phyloP scores from a whole-genome alignment of 306 rosid species.

The Vigna reflexopilosa region DNA sequence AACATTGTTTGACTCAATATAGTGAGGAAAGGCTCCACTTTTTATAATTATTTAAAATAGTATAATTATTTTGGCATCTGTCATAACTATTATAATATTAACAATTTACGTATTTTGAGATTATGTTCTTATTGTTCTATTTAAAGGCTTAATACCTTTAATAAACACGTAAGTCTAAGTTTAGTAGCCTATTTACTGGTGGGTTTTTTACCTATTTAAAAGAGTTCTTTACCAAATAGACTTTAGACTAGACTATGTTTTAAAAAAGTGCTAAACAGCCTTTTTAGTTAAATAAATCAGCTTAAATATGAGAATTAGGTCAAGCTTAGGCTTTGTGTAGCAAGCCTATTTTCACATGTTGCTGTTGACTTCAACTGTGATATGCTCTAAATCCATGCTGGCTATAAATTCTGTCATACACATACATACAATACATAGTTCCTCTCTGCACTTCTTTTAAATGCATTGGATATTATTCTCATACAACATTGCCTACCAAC shows the following conservation, averaged over 20 bases:
- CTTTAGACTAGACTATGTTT: too few species aligned
- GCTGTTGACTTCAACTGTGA: background rate
- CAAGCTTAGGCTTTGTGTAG: background rate
- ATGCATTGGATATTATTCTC: constrained; percentile 1
- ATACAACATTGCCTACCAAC: background rate
- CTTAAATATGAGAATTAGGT: background rate
- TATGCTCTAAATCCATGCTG: constrained; percentile 8
- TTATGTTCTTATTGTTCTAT: background rate
- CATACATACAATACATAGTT: background rate
- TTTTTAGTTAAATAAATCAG: background rate
- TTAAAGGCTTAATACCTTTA: background rate
- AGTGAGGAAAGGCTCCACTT: background rate
- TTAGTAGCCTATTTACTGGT: background rate
- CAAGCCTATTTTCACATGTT: background rate
- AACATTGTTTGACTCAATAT: background rate
- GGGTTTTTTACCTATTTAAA: too few species aligned
- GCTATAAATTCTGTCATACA: background rate
- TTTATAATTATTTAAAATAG: too few species aligned
- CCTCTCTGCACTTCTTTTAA: background rate
- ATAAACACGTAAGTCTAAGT: background rate
- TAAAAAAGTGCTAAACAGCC: background rate
- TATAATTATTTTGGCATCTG: too few species aligned
- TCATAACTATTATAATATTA: background rate
- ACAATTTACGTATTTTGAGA: background rate
- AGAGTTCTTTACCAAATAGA: too few species aligned